Evolutionary conservation across 352 stramenopile species (phyloP).

Genomic region (Phytophthora boehmeriae): DNA sequence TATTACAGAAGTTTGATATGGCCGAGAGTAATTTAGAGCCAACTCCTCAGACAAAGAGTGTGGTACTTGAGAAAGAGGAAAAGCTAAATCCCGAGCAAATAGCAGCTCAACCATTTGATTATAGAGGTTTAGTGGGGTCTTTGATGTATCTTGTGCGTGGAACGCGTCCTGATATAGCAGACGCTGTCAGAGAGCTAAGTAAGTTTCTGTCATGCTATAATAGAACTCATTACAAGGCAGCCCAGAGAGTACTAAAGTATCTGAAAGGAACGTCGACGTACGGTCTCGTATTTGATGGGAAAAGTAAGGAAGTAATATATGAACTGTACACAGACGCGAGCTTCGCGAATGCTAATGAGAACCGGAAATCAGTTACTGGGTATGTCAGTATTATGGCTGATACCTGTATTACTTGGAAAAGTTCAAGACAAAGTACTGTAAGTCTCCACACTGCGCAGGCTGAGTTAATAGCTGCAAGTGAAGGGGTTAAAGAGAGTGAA

Average conservation of each 20-base stretch:
- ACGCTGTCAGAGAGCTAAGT: conserved; percentile 1
- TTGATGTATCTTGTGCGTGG: not conserved
- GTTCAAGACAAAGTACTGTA: conserved; percentile 1
- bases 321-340: conserved; percentile 5
- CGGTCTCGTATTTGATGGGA: not conserved
- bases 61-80: not conserved
- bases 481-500: conserved; percentile 9
- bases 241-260: conserved; percentile 3
- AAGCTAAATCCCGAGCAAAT: not conserved
- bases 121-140: not conserved
- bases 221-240: not conserved
- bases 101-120: not conserved
- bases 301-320: not conserved
- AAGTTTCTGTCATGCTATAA: conserved; percentile 4
- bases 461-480: conserved; percentile 12
- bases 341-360: conserved; percentile 14
- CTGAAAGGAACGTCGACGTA: conserved; percentile 3
- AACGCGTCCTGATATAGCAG: not conserved
- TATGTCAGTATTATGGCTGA: conserved; percentile 1
- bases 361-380: conserved; percentile 4
- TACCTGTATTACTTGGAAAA: conserved; percentile 10
- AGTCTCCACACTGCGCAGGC: conserved; percentile 10
- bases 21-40: not conserved
- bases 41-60: not conserved
- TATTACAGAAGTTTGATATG: not conserved